A percentile compares a stretch with the other conserved stretches of the same genome.
Evolutionary conservation across 345 rosid genomes (phyloP).

Genomic region (Eutrema yunnanense): DNA sequence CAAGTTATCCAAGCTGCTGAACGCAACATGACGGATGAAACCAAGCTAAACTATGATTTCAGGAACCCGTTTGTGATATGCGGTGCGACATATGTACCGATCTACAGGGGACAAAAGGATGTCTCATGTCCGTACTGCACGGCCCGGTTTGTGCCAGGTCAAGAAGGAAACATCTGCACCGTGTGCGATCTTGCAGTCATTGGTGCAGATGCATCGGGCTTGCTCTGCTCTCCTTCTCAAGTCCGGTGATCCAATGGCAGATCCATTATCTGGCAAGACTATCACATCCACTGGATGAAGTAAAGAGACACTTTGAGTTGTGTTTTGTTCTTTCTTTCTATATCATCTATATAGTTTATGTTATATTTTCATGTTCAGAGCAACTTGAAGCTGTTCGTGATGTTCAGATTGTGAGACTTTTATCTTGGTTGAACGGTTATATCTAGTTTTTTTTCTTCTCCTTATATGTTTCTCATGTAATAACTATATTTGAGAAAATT

Average conservation of each 20-base stretch:
- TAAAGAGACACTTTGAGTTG: neutral
- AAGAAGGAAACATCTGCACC: too few relatives aligned
- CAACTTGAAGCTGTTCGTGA: neutral
- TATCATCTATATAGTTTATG: neutral
- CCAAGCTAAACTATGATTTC: too few relatives aligned
- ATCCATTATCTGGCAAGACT: neutral
- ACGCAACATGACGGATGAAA: too few relatives aligned
- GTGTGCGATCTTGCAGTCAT: too few relatives aligned
- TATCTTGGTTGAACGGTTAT: neutral
- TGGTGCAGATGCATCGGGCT: too few relatives aligned
- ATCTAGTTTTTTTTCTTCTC: neutral
- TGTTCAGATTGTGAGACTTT: neutral
- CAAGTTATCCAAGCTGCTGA: too few relatives aligned
- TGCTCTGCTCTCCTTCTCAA: too few relatives aligned
- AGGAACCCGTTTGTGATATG: too few relatives aligned
- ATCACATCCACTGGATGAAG: neutral
- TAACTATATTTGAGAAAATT: neutral
- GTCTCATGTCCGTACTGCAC: too few relatives aligned
- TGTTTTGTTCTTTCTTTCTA: neutral
- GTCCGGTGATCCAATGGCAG: neutral
- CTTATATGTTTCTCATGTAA: neutral
- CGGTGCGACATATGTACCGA: too few relatives aligned
- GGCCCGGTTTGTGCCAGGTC: too few relatives aligned
- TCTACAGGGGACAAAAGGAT: too few relatives aligned
- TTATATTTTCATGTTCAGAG: neutral